These are phyloP conservation scores for Backusella macrospora DNA, from an alignment of 192 early-diverging fungal genomes.

Conservation along the genomic window DNA sequence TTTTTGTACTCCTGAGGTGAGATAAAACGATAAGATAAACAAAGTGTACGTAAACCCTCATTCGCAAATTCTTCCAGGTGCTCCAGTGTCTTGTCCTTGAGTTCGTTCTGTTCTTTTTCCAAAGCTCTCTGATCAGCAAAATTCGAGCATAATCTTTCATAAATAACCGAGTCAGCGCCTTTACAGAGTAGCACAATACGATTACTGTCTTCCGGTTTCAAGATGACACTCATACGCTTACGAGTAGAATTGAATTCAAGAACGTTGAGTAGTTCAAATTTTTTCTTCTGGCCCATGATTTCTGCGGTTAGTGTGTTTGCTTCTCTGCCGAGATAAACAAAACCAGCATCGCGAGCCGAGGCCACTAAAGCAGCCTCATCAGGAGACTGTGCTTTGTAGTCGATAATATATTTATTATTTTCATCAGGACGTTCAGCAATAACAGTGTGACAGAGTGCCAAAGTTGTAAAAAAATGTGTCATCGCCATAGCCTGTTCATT, in stretches of 20 bases:
- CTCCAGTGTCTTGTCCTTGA: slow-evolving; percentile 67
- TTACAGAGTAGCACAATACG: slow-evolving; percentile 85
- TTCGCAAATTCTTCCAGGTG: slow-evolving; percentile 90
- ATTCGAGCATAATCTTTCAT: slow-evolving; percentile 64
- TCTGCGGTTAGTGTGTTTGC: slow-evolving; percentile 69
- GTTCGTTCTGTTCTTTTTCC: slow-evolving; percentile 60
- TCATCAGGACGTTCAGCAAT: slow-evolving; percentile 63
- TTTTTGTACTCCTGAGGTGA: slow-evolving; percentile 65
- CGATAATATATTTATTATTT: slow-evolving; percentile 53
- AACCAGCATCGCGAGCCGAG: slow-evolving; percentile 84
- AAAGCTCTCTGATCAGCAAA: slow-evolving; percentile 39
- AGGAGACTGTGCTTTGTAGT: slow-evolving; percentile 92
- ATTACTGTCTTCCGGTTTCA: slow-evolving; percentile 67
- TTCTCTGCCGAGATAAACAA: slow-evolving; percentile 77
- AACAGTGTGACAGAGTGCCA: slow-evolving; percentile 91
- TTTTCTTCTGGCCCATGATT: slow-evolving; percentile 71
- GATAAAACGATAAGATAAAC: slow-evolving; percentile 80
- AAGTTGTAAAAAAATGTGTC: slow-evolving; percentile 78
- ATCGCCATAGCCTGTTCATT: slow-evolving; percentile 60
- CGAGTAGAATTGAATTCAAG: slow-evolving; percentile 93
- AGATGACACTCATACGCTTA: slow-evolving; percentile 95
- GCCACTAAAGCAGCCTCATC: slow-evolving; percentile 94
- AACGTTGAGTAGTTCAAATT: slow-evolving; percentile 70
- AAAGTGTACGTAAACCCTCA: slow-evolving; percentile 86
- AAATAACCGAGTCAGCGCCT: slow-evolving; percentile 93